Percentiles rank a stretch among this genome's conserved stretches.
Evolutionary conservation across 495 filamentous ascomycete species (phyloP).

Genomic region (Aspergillus ellipticus): DNA sequence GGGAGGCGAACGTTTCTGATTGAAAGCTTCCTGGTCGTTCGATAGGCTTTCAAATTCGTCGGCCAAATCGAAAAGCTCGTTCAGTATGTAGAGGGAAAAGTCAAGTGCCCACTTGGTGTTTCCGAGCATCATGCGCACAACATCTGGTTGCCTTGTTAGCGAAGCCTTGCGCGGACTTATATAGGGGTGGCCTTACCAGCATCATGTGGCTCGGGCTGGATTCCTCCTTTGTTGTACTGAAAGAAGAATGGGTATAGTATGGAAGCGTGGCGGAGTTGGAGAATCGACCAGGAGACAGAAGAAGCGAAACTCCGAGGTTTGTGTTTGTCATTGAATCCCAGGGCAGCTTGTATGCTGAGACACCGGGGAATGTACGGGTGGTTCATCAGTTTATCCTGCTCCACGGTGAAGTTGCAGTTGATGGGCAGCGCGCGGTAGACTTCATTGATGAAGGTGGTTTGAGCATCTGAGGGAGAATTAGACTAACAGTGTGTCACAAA

Average conservation of each 20-base stretch:
- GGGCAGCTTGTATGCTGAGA: conserved; percentile 64
- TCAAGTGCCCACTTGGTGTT: conserved; percentile 63
- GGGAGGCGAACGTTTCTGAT: conserved; percentile 40
- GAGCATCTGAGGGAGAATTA: conserved; percentile 28
- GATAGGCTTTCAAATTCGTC: conserved; percentile 48
- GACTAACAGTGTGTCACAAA: not conserved
- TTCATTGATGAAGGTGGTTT: conserved; percentile 56
- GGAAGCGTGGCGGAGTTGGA: conserved; percentile 68
- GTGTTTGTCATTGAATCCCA: conserved; percentile 61
- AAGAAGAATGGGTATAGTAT: conserved; percentile 62
- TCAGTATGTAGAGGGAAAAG: conserved; percentile 64
- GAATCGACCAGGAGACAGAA: conserved; percentile 68
- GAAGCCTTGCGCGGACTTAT: conserved; percentile 4
- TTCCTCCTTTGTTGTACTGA: conserved; percentile 41
- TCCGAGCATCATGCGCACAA: conserved; percentile 39
- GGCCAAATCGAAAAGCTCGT: conserved; percentile 60
- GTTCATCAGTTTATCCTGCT: conserved; percentile 67
- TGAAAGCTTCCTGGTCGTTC: conserved; percentile 39
- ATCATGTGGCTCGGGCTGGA: conserved; percentile 58
- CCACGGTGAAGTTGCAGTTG: conserved; percentile 65
- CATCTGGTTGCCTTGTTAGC: conserved; percentile 33
- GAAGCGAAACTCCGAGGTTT: conserved; percentile 57
- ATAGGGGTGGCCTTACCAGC: conserved; percentile 44
- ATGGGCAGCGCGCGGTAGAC: conserved; percentile 63
- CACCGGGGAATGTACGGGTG: conserved; percentile 64